Evolutionary conservation across 768 basidiomycete species (phyloP).

Genomic region (Tylopilus vinaceipallidus): DNA sequence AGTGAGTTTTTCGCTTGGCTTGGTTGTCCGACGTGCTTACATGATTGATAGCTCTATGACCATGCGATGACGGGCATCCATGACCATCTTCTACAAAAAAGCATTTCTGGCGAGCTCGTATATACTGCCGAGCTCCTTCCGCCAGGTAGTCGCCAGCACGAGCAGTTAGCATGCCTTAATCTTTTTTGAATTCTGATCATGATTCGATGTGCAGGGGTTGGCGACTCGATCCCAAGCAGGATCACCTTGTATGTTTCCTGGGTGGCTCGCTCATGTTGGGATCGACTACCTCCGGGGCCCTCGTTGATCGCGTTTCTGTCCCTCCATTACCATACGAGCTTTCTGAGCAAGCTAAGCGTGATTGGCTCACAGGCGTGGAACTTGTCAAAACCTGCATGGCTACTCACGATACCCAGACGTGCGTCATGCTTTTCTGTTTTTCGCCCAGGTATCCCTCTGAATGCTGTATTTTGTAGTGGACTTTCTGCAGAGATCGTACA

Average conservation of each 20-base stretch:
- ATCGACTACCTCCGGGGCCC: slow-evolving; percentile 65
- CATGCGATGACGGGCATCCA: slow-evolving; percentile 83
- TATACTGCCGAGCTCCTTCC: slow-evolving; percentile 86
- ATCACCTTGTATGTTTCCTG: slow-evolving; percentile 94
- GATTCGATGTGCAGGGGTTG: slow-evolving; percentile 49
- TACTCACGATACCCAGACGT: slow-evolving; percentile 84
- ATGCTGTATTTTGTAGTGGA: slow-evolving; percentile 46
- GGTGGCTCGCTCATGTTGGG: slow-evolving; percentile 91
- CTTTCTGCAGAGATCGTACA: slow-evolving; percentile 88
- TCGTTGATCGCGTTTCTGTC: slow-evolving; percentile 52
- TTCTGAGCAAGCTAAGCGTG: slow-evolving; percentile 59
- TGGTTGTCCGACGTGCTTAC: background rate
- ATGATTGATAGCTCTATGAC: slow-evolving; percentile 75
- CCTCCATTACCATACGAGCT: slow-evolving; percentile 67
- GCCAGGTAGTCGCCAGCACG: slow-evolving; percentile 34
- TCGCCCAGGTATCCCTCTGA: background rate
- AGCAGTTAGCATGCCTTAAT: slow-evolving; percentile 27
- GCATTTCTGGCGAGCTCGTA: slow-evolving; percentile 53
- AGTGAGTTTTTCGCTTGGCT: slow-evolving; percentile 38
- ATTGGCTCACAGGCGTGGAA: slow-evolving; percentile 80
- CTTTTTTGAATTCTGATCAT: slow-evolving; percentile 7
- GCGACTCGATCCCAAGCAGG: slow-evolving; percentile 84
- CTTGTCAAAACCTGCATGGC: slow-evolving; percentile 86
- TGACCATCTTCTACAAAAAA: slow-evolving; percentile 65
- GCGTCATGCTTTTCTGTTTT: slow-evolving; percentile 29